phyloP scores from a whole-genome alignment of 78 protist genomes.

The Dictyostelium capitatum region DNA sequence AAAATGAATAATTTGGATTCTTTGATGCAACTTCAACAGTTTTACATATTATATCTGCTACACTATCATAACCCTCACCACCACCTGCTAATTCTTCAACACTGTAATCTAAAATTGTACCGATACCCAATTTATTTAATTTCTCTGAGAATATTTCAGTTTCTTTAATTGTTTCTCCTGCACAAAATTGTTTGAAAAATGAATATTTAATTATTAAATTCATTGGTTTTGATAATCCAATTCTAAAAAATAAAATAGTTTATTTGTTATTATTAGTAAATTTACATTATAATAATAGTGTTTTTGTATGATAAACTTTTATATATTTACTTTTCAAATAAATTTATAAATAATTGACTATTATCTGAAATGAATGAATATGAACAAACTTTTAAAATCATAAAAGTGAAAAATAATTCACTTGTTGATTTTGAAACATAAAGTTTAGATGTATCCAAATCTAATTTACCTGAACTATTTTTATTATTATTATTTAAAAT shows the following conservation, averaged over 20 bases:
- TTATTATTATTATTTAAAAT: background rate
- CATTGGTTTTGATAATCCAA: conserved; percentile 49
- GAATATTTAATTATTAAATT: conserved; percentile 51
- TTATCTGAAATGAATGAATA: conserved; percentile 44
- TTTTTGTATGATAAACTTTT: too few relatives aligned
- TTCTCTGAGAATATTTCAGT: conserved; percentile 22
- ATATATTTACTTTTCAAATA: conserved; percentile 44
- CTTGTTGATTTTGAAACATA: conserved; percentile 44
- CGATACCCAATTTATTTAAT: conserved; percentile 49
- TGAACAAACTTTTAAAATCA: conserved; percentile 73
- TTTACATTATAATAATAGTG: background rate
- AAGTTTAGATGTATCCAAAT: conserved; percentile 33
- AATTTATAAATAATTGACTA: conserved; percentile 32
- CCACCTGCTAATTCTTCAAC: conserved; percentile 47
- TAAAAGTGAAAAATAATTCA: conserved; percentile 50
- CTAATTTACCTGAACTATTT: background rate
- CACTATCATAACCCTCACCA: conserved; percentile 43
- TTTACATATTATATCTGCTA: conserved; percentile 5
- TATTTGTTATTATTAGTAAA: background rate
- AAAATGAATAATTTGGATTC: conserved; percentile 27
- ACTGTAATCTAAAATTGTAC: conserved; percentile 77
- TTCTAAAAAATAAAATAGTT: background rate
- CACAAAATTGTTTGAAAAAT: conserved; percentile 86
- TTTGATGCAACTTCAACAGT: conserved; percentile 39
- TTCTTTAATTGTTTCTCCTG: conserved; percentile 77